These are phyloP conservation scores for Colletotrichum neosansevieriae DNA, from an alignment of 2,329 filamentous ascomycete genomes.

Conservation along the genomic window DNA sequence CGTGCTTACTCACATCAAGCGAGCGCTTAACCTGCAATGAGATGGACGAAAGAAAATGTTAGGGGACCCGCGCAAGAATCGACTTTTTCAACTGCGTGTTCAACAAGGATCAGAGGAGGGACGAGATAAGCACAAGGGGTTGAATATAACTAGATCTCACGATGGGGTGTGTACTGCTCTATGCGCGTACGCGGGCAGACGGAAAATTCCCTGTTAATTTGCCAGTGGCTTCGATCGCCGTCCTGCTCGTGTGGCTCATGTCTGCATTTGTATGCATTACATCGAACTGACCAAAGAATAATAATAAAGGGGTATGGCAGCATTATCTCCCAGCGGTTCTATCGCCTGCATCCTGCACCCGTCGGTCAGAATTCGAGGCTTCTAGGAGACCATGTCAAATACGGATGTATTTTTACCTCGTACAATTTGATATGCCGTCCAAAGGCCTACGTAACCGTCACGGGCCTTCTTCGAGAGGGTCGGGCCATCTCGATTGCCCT, in stretches of 20 bases:
- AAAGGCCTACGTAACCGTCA: not conserved
- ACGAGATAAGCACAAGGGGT: not conserved
- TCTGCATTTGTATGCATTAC: too few species aligned
- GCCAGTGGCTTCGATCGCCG: not conserved
- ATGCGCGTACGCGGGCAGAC: not conserved
- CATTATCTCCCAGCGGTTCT: too few species aligned
- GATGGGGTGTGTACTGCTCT: not conserved
- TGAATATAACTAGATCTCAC: not conserved
- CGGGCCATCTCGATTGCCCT: not conserved
- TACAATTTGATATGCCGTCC: not conserved
- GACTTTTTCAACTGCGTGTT: not conserved
- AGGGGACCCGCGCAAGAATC: too few species aligned
- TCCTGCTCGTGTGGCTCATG: not conserved
- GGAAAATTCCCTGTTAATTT: too few species aligned
- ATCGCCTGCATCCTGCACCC: too few species aligned
- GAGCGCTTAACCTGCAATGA: not conserved
- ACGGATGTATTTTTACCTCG: conserved; percentile 2
- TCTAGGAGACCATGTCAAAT: not conserved
- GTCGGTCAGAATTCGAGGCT: too few species aligned
- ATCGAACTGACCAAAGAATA: not conserved
- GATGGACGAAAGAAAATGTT: too few species aligned
- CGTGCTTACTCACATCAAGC: not conserved
- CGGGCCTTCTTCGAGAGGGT: conserved; percentile 5
- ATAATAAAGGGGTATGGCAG: too few species aligned
- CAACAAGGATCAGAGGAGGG: not conserved